phyloP scores from a whole-genome alignment of 1,284 basidiomycete genomes.

The Boletus nobilissimus region DNA sequence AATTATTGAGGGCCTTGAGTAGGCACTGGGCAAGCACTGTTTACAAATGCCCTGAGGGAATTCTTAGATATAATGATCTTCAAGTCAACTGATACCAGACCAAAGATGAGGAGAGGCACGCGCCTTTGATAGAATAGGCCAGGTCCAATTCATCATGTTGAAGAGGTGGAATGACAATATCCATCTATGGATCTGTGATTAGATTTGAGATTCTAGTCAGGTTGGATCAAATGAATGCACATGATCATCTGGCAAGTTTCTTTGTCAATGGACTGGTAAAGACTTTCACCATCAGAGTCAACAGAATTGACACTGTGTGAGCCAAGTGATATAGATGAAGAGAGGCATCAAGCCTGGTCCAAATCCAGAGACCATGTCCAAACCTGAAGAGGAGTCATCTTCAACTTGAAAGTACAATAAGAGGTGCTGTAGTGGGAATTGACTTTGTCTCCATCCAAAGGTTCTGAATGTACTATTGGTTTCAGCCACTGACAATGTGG shows the following conservation, averaged over 20 bases:
- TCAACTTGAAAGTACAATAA: not conserved
- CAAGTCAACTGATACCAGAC: constrained; percentile 54
- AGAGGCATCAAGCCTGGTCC: constrained; percentile 15
- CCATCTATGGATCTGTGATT: constrained; percentile 35
- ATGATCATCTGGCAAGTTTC: constrained; percentile 19
- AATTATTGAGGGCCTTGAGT: constrained; percentile 56
- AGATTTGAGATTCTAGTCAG: not conserved
- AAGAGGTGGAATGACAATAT: constrained; percentile 22
- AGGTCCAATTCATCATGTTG: constrained; percentile 41
- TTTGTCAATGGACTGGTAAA: constrained; percentile 36
- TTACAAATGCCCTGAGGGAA: constrained; percentile 56
- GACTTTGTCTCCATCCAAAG: not conserved
- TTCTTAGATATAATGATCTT: constrained; percentile 67
- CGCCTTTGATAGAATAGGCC: constrained; percentile 48
- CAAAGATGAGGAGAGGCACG: constrained; percentile 40
- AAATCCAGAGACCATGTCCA: constrained; percentile 16
- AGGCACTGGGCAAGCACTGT: constrained; percentile 57
- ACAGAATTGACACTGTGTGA: not conserved
- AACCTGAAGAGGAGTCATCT: constrained; percentile 18
- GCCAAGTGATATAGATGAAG: not conserved
- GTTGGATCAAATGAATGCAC: constrained; percentile 21
- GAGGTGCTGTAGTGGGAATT: not conserved
- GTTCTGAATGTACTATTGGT: constrained; percentile 22
- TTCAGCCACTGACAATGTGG: not conserved
- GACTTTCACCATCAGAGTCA: constrained; percentile 26